Base-by-base conservation (phyloP, 306 rosid species). In the Corylus avellana region DNA sequence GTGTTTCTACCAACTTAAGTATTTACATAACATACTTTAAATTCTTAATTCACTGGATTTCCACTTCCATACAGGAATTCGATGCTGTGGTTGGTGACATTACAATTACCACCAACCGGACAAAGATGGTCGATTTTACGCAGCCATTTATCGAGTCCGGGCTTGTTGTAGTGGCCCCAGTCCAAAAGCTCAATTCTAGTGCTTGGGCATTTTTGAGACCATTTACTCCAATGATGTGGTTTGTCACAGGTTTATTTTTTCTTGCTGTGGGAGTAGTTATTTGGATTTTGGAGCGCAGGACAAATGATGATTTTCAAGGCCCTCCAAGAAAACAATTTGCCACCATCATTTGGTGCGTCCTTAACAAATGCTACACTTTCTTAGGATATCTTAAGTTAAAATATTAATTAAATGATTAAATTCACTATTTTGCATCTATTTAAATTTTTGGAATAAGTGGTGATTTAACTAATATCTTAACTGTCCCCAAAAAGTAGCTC, bases 141-240 rank as follows among this genome's bases (percentile, higher is more conserved):
- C 98, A 93, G 85, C 99, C 99, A 63, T 96, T 73, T 70, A 78
- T 93, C 16, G 99, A 93, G 87, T 93, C 99, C 50, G 99, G 99
- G 75, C 86, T 96, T 17, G 99, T 92, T 14, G 96, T 96, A 11
- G 94, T 96, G 16, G 98, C 94, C 11, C 94, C 96, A 2, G 84
- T 93, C 29, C 80, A 17, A 83, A 80, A 80, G 78, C 46, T 73
- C 72, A 85, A 87, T 55, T 86, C 98, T 9, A 87, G 42, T 75
- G 93, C 94, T 50, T 96, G 94, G 97, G 97, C 99, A 37, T 96
- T 96, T 85, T 68, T 93, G 73, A 87, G 87, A 63, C 98, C 99
- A 47, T 96, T 96, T 84, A 88, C 91, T 49, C 79, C 82, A 32
- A 75, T 3, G 67, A 90, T 96, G 99, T 96, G 99, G 99, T 27